phyloP scores from a whole-genome alignment of 176 grass and related monocot genomes.

The Bonia amplexicaulis region DNA sequence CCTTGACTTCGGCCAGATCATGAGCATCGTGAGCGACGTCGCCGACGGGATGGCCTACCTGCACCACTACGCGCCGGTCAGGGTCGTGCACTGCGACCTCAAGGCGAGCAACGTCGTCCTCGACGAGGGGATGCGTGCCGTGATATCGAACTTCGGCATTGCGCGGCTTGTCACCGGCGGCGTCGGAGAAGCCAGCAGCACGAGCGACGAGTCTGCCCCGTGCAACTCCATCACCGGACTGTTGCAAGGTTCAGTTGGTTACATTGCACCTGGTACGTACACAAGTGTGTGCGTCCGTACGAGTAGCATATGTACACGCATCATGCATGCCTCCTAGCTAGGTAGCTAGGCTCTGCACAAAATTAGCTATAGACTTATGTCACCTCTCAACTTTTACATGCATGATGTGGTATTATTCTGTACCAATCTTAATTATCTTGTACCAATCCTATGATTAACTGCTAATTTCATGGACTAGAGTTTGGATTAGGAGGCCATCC shows the following conservation, averaged over 20 bases:
- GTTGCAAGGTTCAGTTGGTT: slow-evolving; percentile 74
- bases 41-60: slow-evolving; percentile 86
- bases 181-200: slow-evolving; percentile 24
- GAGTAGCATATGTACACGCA: neutral
- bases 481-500: slow-evolving; percentile 77
- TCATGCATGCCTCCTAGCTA: neutral
- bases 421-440: neutral
- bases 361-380: neutral
- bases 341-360: neutral
- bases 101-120: slow-evolving; percentile 92
- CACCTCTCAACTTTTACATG: neutral
- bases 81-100: slow-evolving; percentile 82
- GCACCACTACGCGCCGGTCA: slow-evolving; percentile 81
- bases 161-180: slow-evolving; percentile 45
- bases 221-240: slow-evolving; percentile 84
- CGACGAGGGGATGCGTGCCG: slow-evolving; percentile 64
- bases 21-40: slow-evolving; percentile 66
- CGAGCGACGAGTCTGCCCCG: slow-evolving; percentile 36
- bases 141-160: slow-evolving; percentile 88
- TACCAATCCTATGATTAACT: neutral
- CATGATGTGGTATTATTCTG: neutral
- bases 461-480: slow-evolving; percentile 30
- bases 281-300: neutral
- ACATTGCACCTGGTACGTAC: slow-evolving; percentile 85
- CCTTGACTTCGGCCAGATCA: slow-evolving; percentile 46